phyloP scores from a whole-genome alignment of 345 rosid species.

The Arabis hirsuta region DNA sequence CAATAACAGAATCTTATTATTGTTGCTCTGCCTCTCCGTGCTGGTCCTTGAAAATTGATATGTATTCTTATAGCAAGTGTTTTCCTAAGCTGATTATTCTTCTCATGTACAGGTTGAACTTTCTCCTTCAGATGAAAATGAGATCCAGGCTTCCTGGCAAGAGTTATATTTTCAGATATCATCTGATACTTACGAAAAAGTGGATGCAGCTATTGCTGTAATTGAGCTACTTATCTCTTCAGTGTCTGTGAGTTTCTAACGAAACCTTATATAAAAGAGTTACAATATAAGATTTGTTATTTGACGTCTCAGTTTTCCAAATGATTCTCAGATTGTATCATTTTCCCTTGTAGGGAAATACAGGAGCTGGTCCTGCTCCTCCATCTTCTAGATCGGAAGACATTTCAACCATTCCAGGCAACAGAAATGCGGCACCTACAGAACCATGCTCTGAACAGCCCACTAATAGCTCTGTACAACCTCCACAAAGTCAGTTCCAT shows the following conservation, averaged over 20 bases:
- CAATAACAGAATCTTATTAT: neutral
- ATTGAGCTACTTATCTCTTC: conserved; percentile 82
- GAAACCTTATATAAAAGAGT: conserved; percentile 20
- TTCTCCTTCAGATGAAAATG: conserved; percentile 62
- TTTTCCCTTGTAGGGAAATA: conserved; percentile 60
- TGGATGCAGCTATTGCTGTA: conserved; percentile 82
- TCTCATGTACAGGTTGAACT: conserved; percentile 65
- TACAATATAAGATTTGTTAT: conserved; percentile 1
- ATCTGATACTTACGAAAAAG: conserved; percentile 85
- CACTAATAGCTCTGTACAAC: conserved; percentile 42
- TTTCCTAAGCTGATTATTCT: neutral
- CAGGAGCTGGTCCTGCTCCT: conserved; percentile 49
- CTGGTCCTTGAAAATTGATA: conserved; percentile 29
- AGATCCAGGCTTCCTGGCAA: conserved; percentile 53
- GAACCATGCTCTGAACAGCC: conserved; percentile 47
- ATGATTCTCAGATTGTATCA: conserved; percentile 1
- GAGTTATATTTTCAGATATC: conserved; percentile 71
- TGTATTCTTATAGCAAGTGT: conserved; percentile 16
- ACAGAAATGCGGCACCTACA: conserved; percentile 41
- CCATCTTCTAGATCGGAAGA: conserved; percentile 50
- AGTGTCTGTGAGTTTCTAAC: conserved; percentile 67
- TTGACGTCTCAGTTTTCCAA: neutral
- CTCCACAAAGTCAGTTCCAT: conserved; percentile 61
- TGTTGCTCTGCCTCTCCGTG: neutral
- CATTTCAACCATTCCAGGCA: conserved; percentile 44